Evolutionary conservation across 2,329 filamentous ascomycete genomes (phyloP).

Genomic region (Alternaria viburni): DNA sequence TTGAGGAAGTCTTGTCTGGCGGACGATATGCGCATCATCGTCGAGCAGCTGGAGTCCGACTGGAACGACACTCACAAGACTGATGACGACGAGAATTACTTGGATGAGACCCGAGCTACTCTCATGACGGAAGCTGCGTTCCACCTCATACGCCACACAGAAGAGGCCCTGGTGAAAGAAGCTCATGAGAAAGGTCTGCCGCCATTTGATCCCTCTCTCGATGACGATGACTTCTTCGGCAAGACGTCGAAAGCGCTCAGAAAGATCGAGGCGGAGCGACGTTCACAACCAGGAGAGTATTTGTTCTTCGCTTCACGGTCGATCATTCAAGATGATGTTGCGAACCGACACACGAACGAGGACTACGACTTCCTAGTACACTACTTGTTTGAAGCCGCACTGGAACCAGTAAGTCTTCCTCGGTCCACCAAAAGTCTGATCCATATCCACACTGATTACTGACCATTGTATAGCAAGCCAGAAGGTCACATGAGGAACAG

Average conservation of each 20-base stretch:
- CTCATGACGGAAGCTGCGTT: constrained; percentile 1
- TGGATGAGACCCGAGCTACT: not conserved
- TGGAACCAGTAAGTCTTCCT: not conserved
- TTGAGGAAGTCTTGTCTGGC: not conserved
- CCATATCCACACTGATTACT: not conserved
- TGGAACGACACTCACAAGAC: not conserved
- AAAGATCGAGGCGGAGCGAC: not conserved
- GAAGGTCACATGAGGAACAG: not conserved
- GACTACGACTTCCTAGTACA: not conserved
- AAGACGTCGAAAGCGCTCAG: not conserved
- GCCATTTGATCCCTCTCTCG: not conserved
- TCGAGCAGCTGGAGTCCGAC: not conserved
- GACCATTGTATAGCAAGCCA: not conserved
- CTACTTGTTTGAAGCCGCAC: not conserved
- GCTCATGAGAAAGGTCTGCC: not conserved
- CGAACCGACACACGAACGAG: not conserved
- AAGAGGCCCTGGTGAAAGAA: not conserved
- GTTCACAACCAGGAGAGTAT: not conserved
- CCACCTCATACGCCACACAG: not conserved
- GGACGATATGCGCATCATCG: not conserved
- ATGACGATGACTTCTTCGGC: not conserved
- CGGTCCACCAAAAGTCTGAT: not conserved
- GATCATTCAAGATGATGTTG: not conserved
- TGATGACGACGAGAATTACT: not conserved
- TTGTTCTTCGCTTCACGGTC: not conserved